Evolutionary conservation across 345 rosid species (phyloP), one percentile per base, ranked within the genome.

Genomic region (Syzygium aqueum): DNA sequence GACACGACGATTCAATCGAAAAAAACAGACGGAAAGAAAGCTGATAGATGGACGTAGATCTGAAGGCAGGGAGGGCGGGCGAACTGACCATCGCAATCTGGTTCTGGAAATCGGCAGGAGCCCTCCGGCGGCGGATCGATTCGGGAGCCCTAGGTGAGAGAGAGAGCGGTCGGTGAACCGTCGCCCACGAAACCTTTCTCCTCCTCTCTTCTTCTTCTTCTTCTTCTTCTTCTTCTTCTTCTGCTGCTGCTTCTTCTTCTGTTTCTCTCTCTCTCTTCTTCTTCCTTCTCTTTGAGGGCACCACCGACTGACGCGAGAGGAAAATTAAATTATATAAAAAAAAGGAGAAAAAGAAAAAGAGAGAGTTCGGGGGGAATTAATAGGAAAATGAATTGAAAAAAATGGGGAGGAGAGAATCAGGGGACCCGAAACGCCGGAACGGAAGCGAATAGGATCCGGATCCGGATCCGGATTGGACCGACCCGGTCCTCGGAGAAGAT

Each of bases 401-500:
- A 57, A 57, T 57, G 15, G 63, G 15, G 63, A 25, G 63, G n/a
- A 12, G n/a, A 40, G 0, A 57, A 57, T 25, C 28, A 0, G 63
- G 63, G 63, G 7, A 57, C 25, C 63, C 63, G 61, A 56, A 25
- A 56, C 11, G 23, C 57, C 59, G 59, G 9, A 54, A 54, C 2
- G 25, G 2, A 15, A 23, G 63, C 5, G 63, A 2, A 57, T 11
- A 28, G 3, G 2, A 25, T 4, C 28, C 65, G 3, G 2, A 25
- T 4, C 28, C 63, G 28, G 63, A 3, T 57, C 63, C 14, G 28
- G 28, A 57, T 57, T 2, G 3, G 27, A 0, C 63, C 63, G 28
- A 10, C 28, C 63, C 3, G 61, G 61, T 0, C 0, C 2, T 11
- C 5, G 7, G 7, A 57, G 46, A 57, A 19, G 57, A 8, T 54